Evolutionary conservation across 2,329 filamentous ascomycete species (phyloP), one percentile per base, ranked within the genome.

Genomic region (Aspergillus piperis): DNA sequence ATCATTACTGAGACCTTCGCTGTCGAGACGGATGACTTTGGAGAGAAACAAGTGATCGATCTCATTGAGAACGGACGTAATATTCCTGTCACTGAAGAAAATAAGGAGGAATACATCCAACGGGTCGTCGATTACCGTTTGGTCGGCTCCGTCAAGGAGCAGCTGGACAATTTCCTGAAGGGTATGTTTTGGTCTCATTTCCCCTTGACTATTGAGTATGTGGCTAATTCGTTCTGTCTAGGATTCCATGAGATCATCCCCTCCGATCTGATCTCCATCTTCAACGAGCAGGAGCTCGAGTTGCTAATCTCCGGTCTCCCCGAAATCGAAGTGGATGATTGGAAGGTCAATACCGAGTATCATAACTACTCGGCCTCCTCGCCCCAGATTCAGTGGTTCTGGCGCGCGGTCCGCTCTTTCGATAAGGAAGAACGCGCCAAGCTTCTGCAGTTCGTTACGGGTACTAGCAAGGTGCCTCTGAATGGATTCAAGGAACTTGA

Each of bases 401-500:
- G 95, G 95, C 90, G 96, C 71, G 95, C 95, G 25, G 88, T 99
- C 47, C 89, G 95, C 69, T 96, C 93, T 4, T 99, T 97, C 73
- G 96, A 98, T 81, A 98, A 98, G 80, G 96, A 99, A 80, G 96
- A 99, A 80, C 91, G 92, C 62, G 95, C 95, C 69, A 99, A 99
- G 79, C 82, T 99, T 64, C 84, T 99, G 48, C 95, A 99, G 73
- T 99, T 99, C 75, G 95, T 99, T 67, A 99, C 96, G 1, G 95
- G 95, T 75, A 99, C 96, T 17, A 96, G 91, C 76, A 99, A 99
- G 80, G 96, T 99, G 50, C 95, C 95, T 41, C 87, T 99, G 53
- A 99, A 99, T 70, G 95, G 95, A 11, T 99, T 99, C 84, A 97
- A 96, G 80, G 95, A 99, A 77, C 86, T 99, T 6, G 96, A 99